Base-by-base conservation (phyloP, 352 stramenopile genomes). In the Pythium aquatile region DNA sequence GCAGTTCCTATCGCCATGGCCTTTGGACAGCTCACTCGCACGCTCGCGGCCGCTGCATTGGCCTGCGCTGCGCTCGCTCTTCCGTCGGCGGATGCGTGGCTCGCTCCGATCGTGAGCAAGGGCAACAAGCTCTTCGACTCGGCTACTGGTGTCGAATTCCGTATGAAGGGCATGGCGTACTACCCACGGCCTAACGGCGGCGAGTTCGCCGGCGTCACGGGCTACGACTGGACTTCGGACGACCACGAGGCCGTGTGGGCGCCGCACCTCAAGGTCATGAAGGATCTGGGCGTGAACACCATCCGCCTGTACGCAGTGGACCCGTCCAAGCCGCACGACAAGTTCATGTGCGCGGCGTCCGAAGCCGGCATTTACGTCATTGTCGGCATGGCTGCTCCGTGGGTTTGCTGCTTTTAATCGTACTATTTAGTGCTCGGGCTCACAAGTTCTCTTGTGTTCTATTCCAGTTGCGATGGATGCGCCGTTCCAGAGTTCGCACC, bases 61-160 rank as follows among this genome's bases (percentile, higher is more conserved):
- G 61, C 53, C 13, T 17, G 46, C 52, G 51, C 32, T 17, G 33
- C 16, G 16, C 39, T 40, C 6, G 16, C 32, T 6, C 26, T 24
- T 16, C 20, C 47, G 42, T 13, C 52, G 2, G 11, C 20, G 20
- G 16, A 58, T 6, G 61, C 52, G 11, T 69, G 67, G 40, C 40
- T 68, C 2, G 30, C 66, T 28, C 67, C 65, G 10, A 68, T 78
- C 40, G 44, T 75, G 29, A 47, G 55, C 46, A 78, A 75, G 49
- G 79, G 79, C 64, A 88, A 85, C 69, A 87, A 86, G 54, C 82
- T 86, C 51, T 91, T 90, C 59, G 63, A 88, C 56, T 76, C 69
- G n/a, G 55, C 64, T 13, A 77, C 69, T 3, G 72, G 73, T n/a
- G 40, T 70, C 40, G 76, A 88, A 56, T 76, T 76, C 40, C 65